phyloP scores from a whole-genome alignment of 768 basidiomycete genomes.

The Trametes cubensis region DNA sequence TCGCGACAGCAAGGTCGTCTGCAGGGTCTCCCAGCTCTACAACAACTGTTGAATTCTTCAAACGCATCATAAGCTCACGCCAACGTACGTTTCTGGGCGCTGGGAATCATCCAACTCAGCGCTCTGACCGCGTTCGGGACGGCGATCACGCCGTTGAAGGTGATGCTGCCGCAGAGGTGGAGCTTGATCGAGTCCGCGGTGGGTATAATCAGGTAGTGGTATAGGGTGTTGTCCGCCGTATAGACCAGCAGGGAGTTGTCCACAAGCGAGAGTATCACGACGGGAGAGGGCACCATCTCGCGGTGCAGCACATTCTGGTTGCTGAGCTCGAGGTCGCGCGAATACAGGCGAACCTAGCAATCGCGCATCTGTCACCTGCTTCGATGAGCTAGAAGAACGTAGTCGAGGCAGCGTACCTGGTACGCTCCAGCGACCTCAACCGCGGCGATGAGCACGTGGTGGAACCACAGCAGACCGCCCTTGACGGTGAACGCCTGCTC shows the following conservation, averaged over 20 bases:
- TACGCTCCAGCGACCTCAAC: constrained; percentile 80
- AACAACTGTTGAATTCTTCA: background rate
- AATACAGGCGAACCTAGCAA: constrained; percentile 85
- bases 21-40: constrained; percentile 92
- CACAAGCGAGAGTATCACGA: constrained; percentile 86
- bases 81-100: constrained; percentile 84
- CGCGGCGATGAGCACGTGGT: constrained; percentile 90
- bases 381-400: background rate
- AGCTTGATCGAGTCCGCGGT: constrained; percentile 82
- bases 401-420: constrained; percentile 51
- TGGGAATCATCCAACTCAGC: constrained; percentile 96
- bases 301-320: constrained; percentile 83
- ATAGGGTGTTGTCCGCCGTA: constrained; percentile 89
- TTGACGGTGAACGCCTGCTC: constrained; percentile 86
- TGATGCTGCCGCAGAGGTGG: constrained; percentile 92
- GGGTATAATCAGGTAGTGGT: constrained; percentile 89
- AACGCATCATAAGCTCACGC: background rate
- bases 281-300: constrained; percentile 73
- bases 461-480: constrained; percentile 95
- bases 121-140: constrained; percentile 83
- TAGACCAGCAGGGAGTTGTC: constrained; percentile 96
- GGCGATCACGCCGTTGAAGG: constrained; percentile 87
- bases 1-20: constrained; percentile 90
- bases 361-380: constrained; percentile 6
- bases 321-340: constrained; percentile 85